A percentile compares a stretch with the other conserved stretches of the same genome.
These are phyloP conservation scores for Penstemon eatonii DNA, from an alignment of 257 asterid genomes.

Conservation along the genomic window DNA sequence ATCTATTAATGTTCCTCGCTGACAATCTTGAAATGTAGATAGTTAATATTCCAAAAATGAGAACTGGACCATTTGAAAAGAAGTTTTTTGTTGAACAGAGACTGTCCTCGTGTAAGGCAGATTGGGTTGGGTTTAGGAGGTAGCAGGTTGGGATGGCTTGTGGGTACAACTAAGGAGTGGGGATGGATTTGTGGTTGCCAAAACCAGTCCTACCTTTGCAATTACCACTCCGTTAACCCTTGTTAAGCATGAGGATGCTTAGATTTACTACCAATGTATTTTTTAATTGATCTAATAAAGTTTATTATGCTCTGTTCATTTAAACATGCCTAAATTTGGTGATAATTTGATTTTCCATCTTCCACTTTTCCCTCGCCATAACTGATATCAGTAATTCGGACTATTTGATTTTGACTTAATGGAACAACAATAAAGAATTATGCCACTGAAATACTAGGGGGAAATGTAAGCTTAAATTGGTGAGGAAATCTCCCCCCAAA, in stretches of 20 bases:
- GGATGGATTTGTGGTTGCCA: neutral
- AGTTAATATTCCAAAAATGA: neutral
- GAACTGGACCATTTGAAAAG: neutral
- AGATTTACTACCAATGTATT: neutral
- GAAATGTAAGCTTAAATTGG: conserved; percentile 5
- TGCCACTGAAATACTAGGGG: neutral
- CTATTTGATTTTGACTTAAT: neutral
- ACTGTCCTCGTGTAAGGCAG: neutral
- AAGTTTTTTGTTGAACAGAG: neutral
- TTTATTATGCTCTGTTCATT: neutral
- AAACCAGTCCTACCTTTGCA: neutral
- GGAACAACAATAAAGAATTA: neutral
- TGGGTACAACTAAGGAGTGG: neutral
- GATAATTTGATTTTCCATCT: neutral
- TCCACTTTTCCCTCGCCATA: neutral
- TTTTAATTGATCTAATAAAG: conserved; percentile 9
- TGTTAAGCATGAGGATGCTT: neutral
- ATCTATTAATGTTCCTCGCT: neutral
- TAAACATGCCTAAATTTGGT: neutral
- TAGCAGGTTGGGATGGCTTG: neutral
- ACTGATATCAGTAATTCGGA: neutral
- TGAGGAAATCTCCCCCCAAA: neutral
- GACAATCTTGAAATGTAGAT: neutral
- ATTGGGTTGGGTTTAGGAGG: neutral
- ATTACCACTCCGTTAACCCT: neutral